Percentiles rank a stretch among this genome's conserved stretches.
phyloP scores from a whole-genome alignment of 1,139 yeast species.

The Candida labiduridarum region DNA sequence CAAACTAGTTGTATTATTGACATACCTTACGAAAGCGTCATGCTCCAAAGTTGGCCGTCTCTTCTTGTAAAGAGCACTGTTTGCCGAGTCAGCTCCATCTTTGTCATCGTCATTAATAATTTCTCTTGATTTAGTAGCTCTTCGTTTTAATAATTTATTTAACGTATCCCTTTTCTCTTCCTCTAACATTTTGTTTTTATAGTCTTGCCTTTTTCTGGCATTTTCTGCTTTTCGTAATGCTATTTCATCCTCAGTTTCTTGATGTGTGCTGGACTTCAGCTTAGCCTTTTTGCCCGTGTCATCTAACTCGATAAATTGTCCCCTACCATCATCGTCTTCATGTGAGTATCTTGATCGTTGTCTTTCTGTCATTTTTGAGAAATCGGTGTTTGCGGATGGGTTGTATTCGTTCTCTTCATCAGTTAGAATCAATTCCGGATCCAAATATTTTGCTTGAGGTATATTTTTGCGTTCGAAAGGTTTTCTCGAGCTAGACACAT shows the following conservation, averaged over 20 bases:
- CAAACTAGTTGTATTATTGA: conserved; percentile 21
- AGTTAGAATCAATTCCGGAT: conserved; percentile 43
- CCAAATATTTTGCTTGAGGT: conserved; percentile 30
- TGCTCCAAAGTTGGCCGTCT: conserved; percentile 39
- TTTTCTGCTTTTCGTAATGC: conserved; percentile 83
- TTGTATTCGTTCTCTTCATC: conserved; percentile 49
- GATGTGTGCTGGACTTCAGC: conserved; percentile 29
- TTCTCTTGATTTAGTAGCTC: conserved; percentile 70
- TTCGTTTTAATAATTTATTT: conserved; percentile 78
- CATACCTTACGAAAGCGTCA: conserved; percentile 34
- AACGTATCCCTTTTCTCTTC: conserved; percentile 93
- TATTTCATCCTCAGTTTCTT: conserved; percentile 81
- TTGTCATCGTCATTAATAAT: conserved; percentile 31
- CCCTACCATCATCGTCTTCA: conserved; percentile 19
- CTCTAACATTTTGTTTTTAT: conserved; percentile 79
- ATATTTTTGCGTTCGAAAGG: conserved; percentile 4
- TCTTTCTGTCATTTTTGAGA: conserved; percentile 62
- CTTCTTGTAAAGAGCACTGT: conserved; percentile 26
- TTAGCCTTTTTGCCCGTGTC: conserved; percentile 27
- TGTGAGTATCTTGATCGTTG: conserved; percentile 55
- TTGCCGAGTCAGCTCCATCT: conserved; percentile 21
- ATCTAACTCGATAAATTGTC: conserved; percentile 29
- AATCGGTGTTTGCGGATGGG: conserved; percentile 46
- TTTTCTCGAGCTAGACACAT: conserved; percentile 5
- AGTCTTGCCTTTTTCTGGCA: conserved; percentile 85